Base-by-base conservation (phyloP, 2,329 filamentous ascomycete species). In the Fusarium incarnatum region DNA sequence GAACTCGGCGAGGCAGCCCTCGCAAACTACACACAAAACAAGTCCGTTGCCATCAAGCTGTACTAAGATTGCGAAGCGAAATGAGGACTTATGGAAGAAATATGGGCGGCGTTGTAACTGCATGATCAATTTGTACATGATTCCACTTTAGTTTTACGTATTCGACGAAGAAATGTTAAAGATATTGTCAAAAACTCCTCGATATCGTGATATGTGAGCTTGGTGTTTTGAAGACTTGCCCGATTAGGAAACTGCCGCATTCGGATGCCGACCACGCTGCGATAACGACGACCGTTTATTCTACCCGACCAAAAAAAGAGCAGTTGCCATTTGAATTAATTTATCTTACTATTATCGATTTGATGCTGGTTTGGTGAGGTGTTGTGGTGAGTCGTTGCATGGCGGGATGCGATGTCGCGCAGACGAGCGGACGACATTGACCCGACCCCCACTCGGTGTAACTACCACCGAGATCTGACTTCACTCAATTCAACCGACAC, bases 1-100 rank as follows among this genome's bases (percentile, higher is more conserved):
- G 93, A 97, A 79, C 83, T 92, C 6, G 90, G 91, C 67, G 89
- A 91, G 83, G 87, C 87, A 45, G 90, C 89, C 3, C 79, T 92
- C 60, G 82, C 83, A 44, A 90, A 90, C 81, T 93, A 92, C 80
- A 91, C 88, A 15, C 86, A 92, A 79, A 88, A 83, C 78, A 92
- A 92, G 85, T 87, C 87, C 7, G 89, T 92, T 6, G 83, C 83
- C 30, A 88, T 91, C 77, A 82, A 75, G 61, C 61, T 77, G 22
- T 68, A 73, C 56, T 72, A 62, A 64, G 44, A 64, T 48, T 48
- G 12, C 30, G 22, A 65, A 62, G 47, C 50, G 64, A 61, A 60
- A 22, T 37, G 42, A 49, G 57, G 8, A 56, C 30, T 60, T 57
- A 49, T 22, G 58, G 44, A 62, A 63, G 69, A 60, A 62, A 58